Base-by-base conservation (phyloP, 108 stramenopile genomes). In the Mediolabrus comicus region DNA sequence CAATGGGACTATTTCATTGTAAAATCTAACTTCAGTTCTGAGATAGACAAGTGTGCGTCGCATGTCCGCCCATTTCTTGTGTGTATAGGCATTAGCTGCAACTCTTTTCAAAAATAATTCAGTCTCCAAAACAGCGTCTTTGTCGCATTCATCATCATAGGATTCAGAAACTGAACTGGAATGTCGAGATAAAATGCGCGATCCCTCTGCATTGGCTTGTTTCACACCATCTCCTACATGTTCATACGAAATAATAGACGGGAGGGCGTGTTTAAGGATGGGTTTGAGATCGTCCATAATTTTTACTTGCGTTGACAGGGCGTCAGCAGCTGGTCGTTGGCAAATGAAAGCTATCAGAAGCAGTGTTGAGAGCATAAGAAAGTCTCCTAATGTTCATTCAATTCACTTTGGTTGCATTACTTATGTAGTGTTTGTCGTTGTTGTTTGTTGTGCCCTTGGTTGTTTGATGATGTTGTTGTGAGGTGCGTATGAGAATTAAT, bases 1-100 rank as follows among this genome's bases (percentile, higher is more conserved):
- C 25, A 76, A 52, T 0, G 88, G 88, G 9, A 87, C 33, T n/a
- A 87, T 62, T 49, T 88, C 82, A 4, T 72, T 69, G 68, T 93
- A 93, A 69, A 93, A 93, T 31, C 88, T 66, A 51, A 81, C 86
- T 78, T 93, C 92, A 24, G 87, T 90, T 14, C 92, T 65, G 16
- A 71, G 38, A 61, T 93, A 93, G 11, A 86, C 55, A 36, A 93
- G 51, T 0, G 92, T 88, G 10, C 92, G 83, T n/a, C 89, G 75
- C 60, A 88, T 72, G 63, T 93, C 92, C 12, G 84, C 65, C 92
- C 92, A 93, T 27, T 75, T 35, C 60, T 82, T 86, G 63, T 86
- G 82, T 7, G 70, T 74, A 26, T 74, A 71, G 11, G 67, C 25
- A 5, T 14, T 22, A 2, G 74, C 73, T 11, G 10, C 29, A 13